Conservation (phyloP, 225 moss, liverwort and hornwort species). For the Marchantia paleacea region DNA sequence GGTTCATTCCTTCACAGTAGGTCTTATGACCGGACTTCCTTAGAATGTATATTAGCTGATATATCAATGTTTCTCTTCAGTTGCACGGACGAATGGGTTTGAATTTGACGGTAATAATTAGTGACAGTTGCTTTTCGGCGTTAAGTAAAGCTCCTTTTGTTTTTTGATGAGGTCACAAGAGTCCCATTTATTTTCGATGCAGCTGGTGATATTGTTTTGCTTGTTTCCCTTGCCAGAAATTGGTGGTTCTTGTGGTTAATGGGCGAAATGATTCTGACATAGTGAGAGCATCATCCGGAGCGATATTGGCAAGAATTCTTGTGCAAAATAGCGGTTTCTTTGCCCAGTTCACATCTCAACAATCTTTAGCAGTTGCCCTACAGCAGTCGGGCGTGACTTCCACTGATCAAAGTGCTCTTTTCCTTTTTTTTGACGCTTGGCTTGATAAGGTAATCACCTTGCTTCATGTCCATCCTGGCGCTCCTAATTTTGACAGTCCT, state of each 20-base stretch:
- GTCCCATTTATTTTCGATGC: too few species aligned
- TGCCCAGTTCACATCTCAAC: slow-evolving; percentile 88
- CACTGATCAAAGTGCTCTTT: slow-evolving; percentile 91
- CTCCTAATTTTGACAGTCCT: background rate
- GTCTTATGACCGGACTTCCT: too few species aligned
- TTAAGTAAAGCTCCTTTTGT: too few species aligned
- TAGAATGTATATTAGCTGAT: too few species aligned
- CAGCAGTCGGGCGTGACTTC: slow-evolving; percentile 86
- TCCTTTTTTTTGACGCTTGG: slow-evolving; percentile 99
- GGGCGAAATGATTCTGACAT: slow-evolving; percentile 88
- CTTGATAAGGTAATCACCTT: slow-evolving; percentile 79
- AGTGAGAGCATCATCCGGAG: slow-evolving; percentile 94
- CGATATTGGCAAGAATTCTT: slow-evolving; percentile 88
- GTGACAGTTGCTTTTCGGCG: too few species aligned
- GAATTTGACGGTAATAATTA: too few species aligned
- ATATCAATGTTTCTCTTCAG: too few species aligned
- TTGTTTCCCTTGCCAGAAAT: slow-evolving; percentile 56
- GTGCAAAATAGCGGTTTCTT: slow-evolving; percentile 97
- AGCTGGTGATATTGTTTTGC: too few species aligned
- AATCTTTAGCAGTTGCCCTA: slow-evolving; percentile 88
- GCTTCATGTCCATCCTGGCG: background rate
- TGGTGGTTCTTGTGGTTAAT: slow-evolving; percentile 83
- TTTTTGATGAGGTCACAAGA: too few species aligned
- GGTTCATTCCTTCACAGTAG: too few species aligned
- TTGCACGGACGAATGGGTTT: too few species aligned